phyloP scores from a whole-genome alignment of 257 asterid species.

The Voacanga thouarsii region DNA sequence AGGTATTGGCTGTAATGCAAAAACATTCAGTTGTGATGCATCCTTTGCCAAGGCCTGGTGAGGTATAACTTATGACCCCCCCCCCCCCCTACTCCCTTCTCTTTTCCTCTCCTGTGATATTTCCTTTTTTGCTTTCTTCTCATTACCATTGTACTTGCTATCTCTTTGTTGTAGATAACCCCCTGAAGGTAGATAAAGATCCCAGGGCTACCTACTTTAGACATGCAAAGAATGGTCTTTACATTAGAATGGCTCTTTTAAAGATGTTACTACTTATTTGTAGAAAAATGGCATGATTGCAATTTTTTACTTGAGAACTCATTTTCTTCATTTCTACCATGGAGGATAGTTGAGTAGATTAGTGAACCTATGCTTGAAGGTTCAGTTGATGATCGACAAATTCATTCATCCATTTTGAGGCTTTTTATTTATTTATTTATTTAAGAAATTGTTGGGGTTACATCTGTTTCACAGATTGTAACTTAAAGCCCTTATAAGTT shows the following conservation, averaged over 20 bases:
- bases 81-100: too few species aligned
- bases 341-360: background rate
- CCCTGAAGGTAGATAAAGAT: constrained; percentile 74
- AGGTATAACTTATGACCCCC: constrained; percentile 38
- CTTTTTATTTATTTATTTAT: too few species aligned
- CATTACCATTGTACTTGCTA: background rate
- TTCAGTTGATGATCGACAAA: too few species aligned
- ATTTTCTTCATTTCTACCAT: background rate
- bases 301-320: too few species aligned
- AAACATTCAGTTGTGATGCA: constrained; percentile 93
- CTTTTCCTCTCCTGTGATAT: background rate
- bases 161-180: constrained; percentile 46
- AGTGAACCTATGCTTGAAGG: too few species aligned
- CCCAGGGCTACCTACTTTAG: constrained; percentile 83
- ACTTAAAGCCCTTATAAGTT: too few species aligned
- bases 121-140: background rate
- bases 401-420: too few species aligned
- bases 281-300: constrained; percentile 27
- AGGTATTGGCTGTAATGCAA: constrained; percentile 65
- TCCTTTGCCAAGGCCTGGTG: constrained; percentile 94
- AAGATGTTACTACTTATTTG: constrained; percentile 88
- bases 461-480: too few species aligned
- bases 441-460: too few species aligned
- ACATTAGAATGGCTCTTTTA: constrained; percentile 78
- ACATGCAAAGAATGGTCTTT: constrained; percentile 85